Evolutionary conservation across 2,329 filamentous ascomycete species (phyloP).

Genomic region (Penicillium janthinellum): DNA sequence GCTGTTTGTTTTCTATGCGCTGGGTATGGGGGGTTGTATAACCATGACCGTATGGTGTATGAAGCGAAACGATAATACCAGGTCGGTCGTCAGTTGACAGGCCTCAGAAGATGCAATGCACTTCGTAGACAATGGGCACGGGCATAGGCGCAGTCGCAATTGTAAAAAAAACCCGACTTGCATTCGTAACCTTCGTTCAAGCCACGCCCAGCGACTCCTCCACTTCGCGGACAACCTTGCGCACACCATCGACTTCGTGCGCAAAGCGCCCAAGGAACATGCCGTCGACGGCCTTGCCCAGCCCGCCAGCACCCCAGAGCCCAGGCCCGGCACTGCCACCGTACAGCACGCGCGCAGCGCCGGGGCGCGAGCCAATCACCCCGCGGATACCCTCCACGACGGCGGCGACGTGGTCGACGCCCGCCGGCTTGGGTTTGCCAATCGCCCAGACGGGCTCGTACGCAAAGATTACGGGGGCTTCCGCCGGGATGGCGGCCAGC

Average conservation of each 20-base stretch:
- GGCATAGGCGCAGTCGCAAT: background rate
- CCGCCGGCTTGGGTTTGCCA: conserved; percentile 71
- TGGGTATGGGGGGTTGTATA: conserved; percentile 18
- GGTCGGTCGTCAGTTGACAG: background rate
- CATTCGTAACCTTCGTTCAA: background rate
- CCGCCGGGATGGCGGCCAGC: conserved; percentile 60
- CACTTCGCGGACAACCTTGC: conserved; percentile 72
- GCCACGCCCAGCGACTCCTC: conserved; percentile 44
- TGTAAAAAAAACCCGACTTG: background rate
- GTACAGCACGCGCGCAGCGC: conserved; percentile 71
- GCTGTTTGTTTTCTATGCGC: conserved; percentile 8
- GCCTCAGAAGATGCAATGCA: background rate
- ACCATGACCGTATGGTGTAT: conserved; percentile 26
- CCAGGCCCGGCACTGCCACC: conserved; percentile 82
- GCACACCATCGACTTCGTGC: conserved; percentile 72
- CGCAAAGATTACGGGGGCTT: conserved; percentile 72
- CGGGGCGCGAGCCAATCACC: conserved; percentile 56
- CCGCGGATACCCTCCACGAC: conserved; percentile 67
- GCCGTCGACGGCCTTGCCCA: conserved; percentile 73
- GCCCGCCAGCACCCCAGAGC: conserved; percentile 58
- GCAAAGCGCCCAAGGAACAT: conserved; percentile 81
- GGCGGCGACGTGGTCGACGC: conserved; percentile 69
- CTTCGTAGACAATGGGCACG: background rate
- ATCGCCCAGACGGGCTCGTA: conserved; percentile 93
- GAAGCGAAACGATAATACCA: conserved; percentile 20